phyloP scores from a whole-genome alignment of 352 stramenopile genomes.

The Plasmopara muralis region DNA sequence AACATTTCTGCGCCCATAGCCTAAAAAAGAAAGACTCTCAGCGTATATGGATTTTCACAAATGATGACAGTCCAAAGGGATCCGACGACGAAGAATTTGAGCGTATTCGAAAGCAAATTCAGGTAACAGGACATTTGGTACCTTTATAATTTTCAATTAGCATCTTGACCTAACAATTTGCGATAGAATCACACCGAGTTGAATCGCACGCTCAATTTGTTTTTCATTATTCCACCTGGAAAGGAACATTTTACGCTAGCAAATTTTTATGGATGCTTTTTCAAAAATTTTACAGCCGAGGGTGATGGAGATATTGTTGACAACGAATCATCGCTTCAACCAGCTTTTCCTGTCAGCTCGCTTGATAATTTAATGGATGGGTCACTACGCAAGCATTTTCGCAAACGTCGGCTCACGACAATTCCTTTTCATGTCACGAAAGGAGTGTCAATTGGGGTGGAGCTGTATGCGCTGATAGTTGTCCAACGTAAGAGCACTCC shows the following conservation, averaged over 20 bases:
- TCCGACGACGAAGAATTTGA: constrained; percentile 53
- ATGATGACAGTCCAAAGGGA: constrained; percentile 49
- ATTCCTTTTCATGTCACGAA: constrained; percentile 65
- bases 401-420: constrained; percentile 65
- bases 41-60: constrained; percentile 84
- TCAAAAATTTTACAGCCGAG: constrained; percentile 50
- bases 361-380: constrained; percentile 74
- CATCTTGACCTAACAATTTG: background rate
- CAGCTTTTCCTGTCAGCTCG: constrained; percentile 64
- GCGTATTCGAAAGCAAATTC: constrained; percentile 69
- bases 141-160: background rate
- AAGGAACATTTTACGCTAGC: constrained; percentile 49
- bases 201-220: constrained; percentile 65
- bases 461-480: constrained; percentile 61
- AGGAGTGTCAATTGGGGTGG: constrained; percentile 68
- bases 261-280: constrained; percentile 57
- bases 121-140: constrained; percentile 22
- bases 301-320: constrained; percentile 16
- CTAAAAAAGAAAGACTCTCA: constrained; percentile 84
- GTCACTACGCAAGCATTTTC: constrained; percentile 73
- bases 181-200: constrained; percentile 71
- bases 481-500: constrained; percentile 56
- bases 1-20: constrained; percentile 18
- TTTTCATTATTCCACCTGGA: constrained; percentile 61
- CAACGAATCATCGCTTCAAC: constrained; percentile 36